These are phyloP conservation scores for Leccinum ponderosum DNA, from an alignment of 1,284 basidiomycete species.

Conservation along the genomic window DNA sequence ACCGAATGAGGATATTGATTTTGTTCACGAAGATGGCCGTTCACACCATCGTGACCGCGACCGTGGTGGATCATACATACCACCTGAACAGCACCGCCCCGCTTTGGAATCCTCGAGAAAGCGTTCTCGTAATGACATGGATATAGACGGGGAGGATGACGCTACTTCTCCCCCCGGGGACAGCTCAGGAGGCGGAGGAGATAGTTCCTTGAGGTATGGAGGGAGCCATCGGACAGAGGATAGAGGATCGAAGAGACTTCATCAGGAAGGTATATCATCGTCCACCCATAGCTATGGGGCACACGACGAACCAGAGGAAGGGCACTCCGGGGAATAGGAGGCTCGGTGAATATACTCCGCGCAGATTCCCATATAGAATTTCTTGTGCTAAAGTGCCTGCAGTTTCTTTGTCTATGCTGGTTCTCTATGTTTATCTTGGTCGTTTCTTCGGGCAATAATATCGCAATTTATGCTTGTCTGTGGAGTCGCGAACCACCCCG, in stretches of 20 bases:
- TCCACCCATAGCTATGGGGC: constrained; percentile 40
- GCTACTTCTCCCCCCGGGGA: constrained; percentile 39
- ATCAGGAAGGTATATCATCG: constrained; percentile 42
- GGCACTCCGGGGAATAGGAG: constrained; percentile 34
- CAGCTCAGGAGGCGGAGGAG: constrained; percentile 34
- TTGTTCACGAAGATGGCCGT: constrained; percentile 50
- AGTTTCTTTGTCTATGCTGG: constrained; percentile 19
- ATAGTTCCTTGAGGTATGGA: constrained; percentile 29
- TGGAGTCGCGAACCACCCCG: constrained; percentile 15
- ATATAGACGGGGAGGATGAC: constrained; percentile 51
- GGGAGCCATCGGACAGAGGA: constrained; percentile 40
- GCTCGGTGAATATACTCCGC: constrained; percentile 22
- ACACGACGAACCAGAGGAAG: constrained; percentile 46
- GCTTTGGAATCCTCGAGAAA: constrained; percentile 46
- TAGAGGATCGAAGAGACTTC: constrained; percentile 57
- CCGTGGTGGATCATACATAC: constrained; percentile 33
- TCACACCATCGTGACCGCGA: constrained; percentile 36
- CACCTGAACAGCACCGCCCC: constrained; percentile 31
- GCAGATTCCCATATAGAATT: constrained; percentile 34
- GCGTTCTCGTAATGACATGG: constrained; percentile 60
- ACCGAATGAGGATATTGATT: constrained; percentile 47
- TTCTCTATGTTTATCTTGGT: constrained; percentile 20
- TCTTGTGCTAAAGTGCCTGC: constrained; percentile 36
- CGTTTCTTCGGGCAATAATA: constrained; percentile 15
- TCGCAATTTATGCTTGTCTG: constrained; percentile 21